phyloP scores from a whole-genome alignment of 2,329 filamentous ascomycete species.

The Colletotrichum nymphaeae region DNA sequence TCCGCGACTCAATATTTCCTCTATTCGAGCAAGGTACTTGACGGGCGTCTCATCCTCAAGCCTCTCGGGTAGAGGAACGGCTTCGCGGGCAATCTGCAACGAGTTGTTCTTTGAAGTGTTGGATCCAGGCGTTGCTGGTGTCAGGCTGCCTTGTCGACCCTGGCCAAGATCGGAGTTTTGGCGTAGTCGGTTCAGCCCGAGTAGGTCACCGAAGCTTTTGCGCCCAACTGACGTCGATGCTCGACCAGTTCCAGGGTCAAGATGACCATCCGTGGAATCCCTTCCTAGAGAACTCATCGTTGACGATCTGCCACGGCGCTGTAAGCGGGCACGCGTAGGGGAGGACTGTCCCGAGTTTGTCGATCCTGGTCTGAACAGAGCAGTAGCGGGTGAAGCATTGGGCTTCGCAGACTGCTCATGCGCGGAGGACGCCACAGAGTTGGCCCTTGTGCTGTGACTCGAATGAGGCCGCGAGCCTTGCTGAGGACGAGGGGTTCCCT shows the following conservation, averaged over 20 bases:
- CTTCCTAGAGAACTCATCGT: constrained; percentile 87
- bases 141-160: constrained; percentile 75
- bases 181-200: constrained; percentile 81
- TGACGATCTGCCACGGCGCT: constrained; percentile 82
- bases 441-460: constrained; percentile 31
- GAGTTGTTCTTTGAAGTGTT: constrained; percentile 85
- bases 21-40: constrained; percentile 86
- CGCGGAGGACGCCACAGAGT: constrained; percentile 45
- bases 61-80: constrained; percentile 78
- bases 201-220: constrained; percentile 91
- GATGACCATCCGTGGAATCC: constrained; percentile 76
- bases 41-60: constrained; percentile 90
- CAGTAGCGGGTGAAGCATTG: constrained; percentile 58
- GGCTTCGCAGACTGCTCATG: constrained; percentile 44
- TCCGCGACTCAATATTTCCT: constrained; percentile 82
- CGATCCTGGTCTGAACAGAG: constrained; percentile 61
- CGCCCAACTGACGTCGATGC: constrained; percentile 91
- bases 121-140: constrained; percentile 76
- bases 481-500: constrained; percentile 22
- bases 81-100: constrained; percentile 79
- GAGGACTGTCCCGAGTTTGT: constrained; percentile 74
- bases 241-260: constrained; percentile 74
- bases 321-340: constrained; percentile 68
- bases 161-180: constrained; percentile 81
- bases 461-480: constrained; percentile 32